Evolutionary conservation across 768 basidiomycete species (phyloP), one percentile per base, ranked within the genome.

Genomic region (Tulasnella sp.): DNA sequence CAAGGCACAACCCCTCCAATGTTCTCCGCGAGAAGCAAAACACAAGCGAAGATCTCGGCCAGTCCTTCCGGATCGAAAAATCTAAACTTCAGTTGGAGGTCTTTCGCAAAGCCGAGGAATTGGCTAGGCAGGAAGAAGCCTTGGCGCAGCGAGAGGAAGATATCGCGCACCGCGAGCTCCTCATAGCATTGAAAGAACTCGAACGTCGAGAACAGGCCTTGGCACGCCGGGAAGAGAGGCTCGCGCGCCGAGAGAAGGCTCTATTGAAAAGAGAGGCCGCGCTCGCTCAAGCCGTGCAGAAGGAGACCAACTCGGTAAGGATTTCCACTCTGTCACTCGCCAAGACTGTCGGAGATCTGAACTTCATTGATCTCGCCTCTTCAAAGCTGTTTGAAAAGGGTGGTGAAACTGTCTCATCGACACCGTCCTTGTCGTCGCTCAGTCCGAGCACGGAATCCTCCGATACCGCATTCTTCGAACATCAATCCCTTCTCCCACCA

Each of bases 51-150:
- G n/a, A n/a, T n/a, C n/a, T n/a, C n/a, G n/a, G n/a, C n/a, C n/a
- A n/a, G n/a, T n/a, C n/a, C n/a, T n/a, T n/a, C n/a, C 52, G 37
- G 2, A 40, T 54, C 52, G 52, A 54, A 40, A 54, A 54, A 40
- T 54, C 52, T 17, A 35, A 39, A 31, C 42, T 54, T 36, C 52
- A 54, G 37, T 27, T 25, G 27, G 52, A 54, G 23, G 25, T 54
- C 25, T 36, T 54, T 29, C 34, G 52, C 19, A 37, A 29, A 23
- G 39, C 52, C 11, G 39, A 40, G 52, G 52, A 54, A 19, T 23
- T 54, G 21, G 37, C 35, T 27, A 17, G 25, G 0, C 39, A 40
- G 52, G 52, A 54, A 29, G 52, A 54, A 40, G 17, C 8, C 29
- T 27, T 54, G 36, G 52, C 52, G 21, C 37, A 41, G 37, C 34